Conservation (phyloP, 148 eudicot species). For the Amaranthus palmeri region DNA sequence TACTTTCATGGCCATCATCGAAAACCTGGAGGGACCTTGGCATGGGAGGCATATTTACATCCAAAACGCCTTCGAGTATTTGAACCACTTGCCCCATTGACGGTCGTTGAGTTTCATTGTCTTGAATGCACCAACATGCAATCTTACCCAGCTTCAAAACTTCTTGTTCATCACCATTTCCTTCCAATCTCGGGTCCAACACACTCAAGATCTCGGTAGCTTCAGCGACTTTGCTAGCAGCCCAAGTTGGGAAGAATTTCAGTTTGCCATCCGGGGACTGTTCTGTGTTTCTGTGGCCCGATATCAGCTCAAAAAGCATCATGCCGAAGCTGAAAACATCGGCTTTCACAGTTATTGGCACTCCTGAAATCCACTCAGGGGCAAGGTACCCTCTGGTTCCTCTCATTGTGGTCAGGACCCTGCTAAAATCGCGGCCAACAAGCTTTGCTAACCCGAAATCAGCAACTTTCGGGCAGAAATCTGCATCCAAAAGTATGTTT, state of each 20-base stretch:
- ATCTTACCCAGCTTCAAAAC: slow-evolving; percentile 42
- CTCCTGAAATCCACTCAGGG: slow-evolving; percentile 70
- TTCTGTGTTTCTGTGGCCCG: slow-evolving; percentile 48
- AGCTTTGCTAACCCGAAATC: slow-evolving; percentile 73
- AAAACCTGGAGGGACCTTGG: slow-evolving; percentile 48
- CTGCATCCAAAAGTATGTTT: slow-evolving; percentile 49
- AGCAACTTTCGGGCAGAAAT: slow-evolving; percentile 49
- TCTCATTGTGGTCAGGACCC: slow-evolving; percentile 64
- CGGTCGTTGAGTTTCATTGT: slow-evolving; percentile 52
- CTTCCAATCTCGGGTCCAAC: slow-evolving; percentile 41
- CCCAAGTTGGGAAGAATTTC: slow-evolving; percentile 50
- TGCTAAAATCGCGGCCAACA: slow-evolving; percentile 53
- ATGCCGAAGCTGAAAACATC: slow-evolving; percentile 65
- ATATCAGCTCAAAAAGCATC: slow-evolving; percentile 56
- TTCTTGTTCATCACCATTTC: slow-evolving; percentile 39
- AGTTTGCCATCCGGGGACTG: slow-evolving; percentile 35
- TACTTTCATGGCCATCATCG: slow-evolving; percentile 32
- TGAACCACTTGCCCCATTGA: slow-evolving; percentile 70
- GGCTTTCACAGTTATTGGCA: slow-evolving; percentile 57
- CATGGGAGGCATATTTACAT: slow-evolving; percentile 53
- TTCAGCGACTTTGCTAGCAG: slow-evolving; percentile 36
- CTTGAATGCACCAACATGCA: slow-evolving; percentile 78
- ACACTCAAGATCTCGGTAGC: slow-evolving; percentile 44
- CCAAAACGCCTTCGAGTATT: slow-evolving; percentile 65
- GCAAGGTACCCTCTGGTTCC: slow-evolving; percentile 70